Percentiles rank a stretch among this genome's conserved stretches.
Conservation (phyloP, 2,329 filamentous ascomycete species). For the Colletotrichum noveboracense region DNA sequence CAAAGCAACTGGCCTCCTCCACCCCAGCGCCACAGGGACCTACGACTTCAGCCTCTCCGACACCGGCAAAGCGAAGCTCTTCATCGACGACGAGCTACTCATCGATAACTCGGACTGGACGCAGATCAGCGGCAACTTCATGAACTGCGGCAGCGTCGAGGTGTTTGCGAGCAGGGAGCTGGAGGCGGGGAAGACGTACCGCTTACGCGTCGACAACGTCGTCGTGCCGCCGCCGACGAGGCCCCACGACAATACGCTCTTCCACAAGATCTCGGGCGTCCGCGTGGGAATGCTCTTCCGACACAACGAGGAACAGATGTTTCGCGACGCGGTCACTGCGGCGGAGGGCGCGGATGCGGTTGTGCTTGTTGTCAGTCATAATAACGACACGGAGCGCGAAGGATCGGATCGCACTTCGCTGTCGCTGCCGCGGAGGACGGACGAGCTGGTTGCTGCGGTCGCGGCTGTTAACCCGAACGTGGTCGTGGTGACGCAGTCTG, state of each 20-base stretch:
- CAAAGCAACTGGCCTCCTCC: slow-evolving; percentile 29
- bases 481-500: slow-evolving; percentile 67
- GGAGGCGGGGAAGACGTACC: slow-evolving; percentile 10
- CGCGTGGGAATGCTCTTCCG: slow-evolving; percentile 13
- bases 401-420: slow-evolving; percentile 72
- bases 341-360: not conserved
- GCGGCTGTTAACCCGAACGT: slow-evolving; percentile 62
- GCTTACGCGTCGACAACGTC: slow-evolving; percentile 23
- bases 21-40: slow-evolving; percentile 28
- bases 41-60: slow-evolving; percentile 31
- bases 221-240: slow-evolving; percentile 19
- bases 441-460: slow-evolving; percentile 62
- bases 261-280: slow-evolving; percentile 25
- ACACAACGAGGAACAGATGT: not conserved
- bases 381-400: slow-evolving; percentile 49
- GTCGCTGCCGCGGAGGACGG: slow-evolving; percentile 63
- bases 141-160: slow-evolving; percentile 25
- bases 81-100: slow-evolving; percentile 43
- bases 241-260: slow-evolving; percentile 28
- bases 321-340: not conserved
- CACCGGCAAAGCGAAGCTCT: slow-evolving; percentile 17
- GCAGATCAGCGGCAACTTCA: slow-evolving; percentile 38
- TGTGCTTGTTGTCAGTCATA: slow-evolving; percentile 60
- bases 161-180: not conserved
- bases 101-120: slow-evolving; percentile 52